These are phyloP conservation scores for Tulasnella sp. DNA, from an alignment of 768 basidiomycete species.

Conservation along the genomic window DNA sequence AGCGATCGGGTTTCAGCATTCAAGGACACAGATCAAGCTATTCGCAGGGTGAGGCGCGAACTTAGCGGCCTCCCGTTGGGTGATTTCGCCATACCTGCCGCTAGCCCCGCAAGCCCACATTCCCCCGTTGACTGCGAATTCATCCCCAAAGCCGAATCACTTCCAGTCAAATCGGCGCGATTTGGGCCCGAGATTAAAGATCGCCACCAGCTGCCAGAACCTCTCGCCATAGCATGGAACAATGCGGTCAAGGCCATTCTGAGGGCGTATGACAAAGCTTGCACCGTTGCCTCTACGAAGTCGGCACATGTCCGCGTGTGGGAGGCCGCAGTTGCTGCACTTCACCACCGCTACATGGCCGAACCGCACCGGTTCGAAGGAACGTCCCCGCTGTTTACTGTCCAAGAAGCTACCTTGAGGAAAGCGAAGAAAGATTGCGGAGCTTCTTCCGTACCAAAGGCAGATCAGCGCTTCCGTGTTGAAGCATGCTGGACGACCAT, in stretches of 20 bases:
- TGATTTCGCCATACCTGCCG: neutral
- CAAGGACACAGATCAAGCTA: neutral
- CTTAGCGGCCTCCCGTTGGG: neutral
- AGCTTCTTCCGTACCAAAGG: conserved; percentile 56
- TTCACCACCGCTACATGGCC: conserved; percentile 56
- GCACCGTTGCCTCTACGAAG: conserved; percentile 52
- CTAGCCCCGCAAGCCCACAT: neutral
- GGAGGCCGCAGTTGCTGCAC: conserved; percentile 60
- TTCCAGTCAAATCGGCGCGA: neutral
- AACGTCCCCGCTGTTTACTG: conserved; percentile 43
- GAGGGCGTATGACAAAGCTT: conserved; percentile 48
- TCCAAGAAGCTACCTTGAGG: conserved; percentile 54
- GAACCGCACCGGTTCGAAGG: conserved; percentile 47
- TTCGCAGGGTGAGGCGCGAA: neutral
- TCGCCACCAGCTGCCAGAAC: neutral
- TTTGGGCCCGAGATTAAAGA: neutral
- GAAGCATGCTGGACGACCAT: conserved; percentile 64
- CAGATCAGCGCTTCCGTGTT: conserved; percentile 61
- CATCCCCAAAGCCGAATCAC: neutral
- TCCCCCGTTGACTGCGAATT: neutral
- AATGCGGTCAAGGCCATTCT: conserved; percentile 46
- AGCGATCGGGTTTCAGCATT: neutral
- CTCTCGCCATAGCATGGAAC: conserved; percentile 47
- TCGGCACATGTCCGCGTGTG: conserved; percentile 63
- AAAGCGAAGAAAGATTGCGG: conserved; percentile 59